These are phyloP conservation scores for Chlamydomonas reinhardtii DNA, from an alignment of 163 green algal genomes.

Conservation along the genomic window DNA sequence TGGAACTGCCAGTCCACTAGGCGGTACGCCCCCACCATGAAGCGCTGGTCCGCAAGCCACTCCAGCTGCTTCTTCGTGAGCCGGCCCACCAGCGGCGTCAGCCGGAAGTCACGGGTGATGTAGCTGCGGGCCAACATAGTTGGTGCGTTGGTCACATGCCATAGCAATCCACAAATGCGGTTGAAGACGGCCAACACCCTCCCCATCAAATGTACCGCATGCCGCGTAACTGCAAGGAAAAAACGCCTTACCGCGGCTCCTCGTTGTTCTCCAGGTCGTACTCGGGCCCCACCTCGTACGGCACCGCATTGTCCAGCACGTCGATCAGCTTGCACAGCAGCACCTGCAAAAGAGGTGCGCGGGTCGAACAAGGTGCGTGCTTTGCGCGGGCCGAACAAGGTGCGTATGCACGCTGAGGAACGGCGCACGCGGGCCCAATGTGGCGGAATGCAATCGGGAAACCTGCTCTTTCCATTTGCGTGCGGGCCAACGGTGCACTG, in stretches of 20 bases:
- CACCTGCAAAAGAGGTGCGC: too few relatives aligned
- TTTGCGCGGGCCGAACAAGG: too few relatives aligned
- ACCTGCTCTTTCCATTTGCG: too few relatives aligned
- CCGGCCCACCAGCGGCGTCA: slow-evolving; percentile 18
- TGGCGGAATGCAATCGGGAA: too few relatives aligned
- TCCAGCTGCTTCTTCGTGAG: slow-evolving; percentile 22
- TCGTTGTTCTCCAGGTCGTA: slow-evolving; percentile 37
- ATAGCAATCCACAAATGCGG: too few relatives aligned
- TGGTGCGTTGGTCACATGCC: too few relatives aligned
- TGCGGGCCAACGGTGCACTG: background rate
- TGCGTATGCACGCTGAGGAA: too few relatives aligned
- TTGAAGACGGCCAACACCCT: too few relatives aligned
- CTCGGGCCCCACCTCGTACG: slow-evolving; percentile 25
- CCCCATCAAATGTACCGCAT: too few relatives aligned
- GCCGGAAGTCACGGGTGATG: slow-evolving; percentile 40
- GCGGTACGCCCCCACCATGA: slow-evolving; percentile 3
- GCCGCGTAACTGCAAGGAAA: too few relatives aligned
- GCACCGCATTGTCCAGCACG: slow-evolving; percentile 53
- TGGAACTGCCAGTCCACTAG: background rate
- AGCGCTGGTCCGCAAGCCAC: slow-evolving; percentile 26
- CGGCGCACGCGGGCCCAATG: too few relatives aligned
- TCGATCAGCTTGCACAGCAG: slow-evolving; percentile 60
- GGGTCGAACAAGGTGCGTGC: too few relatives aligned
- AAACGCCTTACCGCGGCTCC: background rate
- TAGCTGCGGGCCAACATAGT: background rate